A percentile compares a stretch with the other conserved stretches of the same genome.
Conservation (phyloP, 1,284 basidiomycete species). For the Rhodotorula sp. region DNA sequence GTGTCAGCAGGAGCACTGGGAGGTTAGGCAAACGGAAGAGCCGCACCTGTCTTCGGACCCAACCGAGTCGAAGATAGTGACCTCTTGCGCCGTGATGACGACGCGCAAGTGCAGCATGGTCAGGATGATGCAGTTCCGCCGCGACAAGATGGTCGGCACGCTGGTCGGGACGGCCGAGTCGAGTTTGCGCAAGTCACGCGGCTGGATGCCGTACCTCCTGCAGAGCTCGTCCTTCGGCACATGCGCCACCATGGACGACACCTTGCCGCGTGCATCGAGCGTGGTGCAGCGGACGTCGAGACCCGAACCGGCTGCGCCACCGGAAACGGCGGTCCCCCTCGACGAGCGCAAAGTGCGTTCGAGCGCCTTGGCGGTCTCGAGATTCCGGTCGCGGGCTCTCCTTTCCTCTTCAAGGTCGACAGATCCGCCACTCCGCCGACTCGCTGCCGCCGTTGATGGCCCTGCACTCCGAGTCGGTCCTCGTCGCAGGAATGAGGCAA, state of each 20-base stretch:
- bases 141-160: slow-evolving; percentile 67
- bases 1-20: not conserved
- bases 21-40: too few relatives aligned
- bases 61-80: slow-evolving; percentile 87
- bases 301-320: slow-evolving; percentile 3
- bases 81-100: slow-evolving; percentile 86
- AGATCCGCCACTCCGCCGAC: not conserved
- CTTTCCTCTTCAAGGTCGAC: slow-evolving; percentile 20
- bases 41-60: slow-evolving; percentile 67
- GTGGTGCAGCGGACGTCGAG: slow-evolving; percentile 39
- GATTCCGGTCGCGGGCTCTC: slow-evolving; percentile 13
- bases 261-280: slow-evolving; percentile 51
- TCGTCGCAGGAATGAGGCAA: not conserved
- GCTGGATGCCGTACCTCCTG: slow-evolving; percentile 73
- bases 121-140: slow-evolving; percentile 81
- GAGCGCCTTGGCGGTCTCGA: slow-evolving; percentile 32
- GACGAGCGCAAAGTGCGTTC: slow-evolving; percentile 30
- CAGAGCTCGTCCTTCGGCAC: slow-evolving; percentile 88
- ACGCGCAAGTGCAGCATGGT: slow-evolving; percentile 94
- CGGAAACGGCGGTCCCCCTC: slow-evolving; percentile 8
- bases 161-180: slow-evolving; percentile 85
- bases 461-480: not conserved
- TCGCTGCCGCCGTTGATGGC: not conserved
- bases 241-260: slow-evolving; percentile 83
- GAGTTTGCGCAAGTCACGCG: slow-evolving; percentile 93